Conservation (phyloP, 371 early-diverging fungal genomes). For the Mucor velutinosus region DNA sequence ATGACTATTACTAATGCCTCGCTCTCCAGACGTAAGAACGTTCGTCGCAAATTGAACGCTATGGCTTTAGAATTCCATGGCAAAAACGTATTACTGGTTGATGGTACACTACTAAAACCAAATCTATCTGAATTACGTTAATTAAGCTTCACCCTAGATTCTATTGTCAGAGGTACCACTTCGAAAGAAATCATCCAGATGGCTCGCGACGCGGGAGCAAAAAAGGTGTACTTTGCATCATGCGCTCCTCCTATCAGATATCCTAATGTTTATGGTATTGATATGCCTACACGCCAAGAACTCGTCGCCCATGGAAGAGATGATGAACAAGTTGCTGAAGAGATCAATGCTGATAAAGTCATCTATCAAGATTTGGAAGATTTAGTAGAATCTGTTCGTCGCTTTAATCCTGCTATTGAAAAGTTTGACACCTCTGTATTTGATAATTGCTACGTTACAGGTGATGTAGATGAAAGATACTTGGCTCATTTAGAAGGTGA, state of each 20-base stretch:
- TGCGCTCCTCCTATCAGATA: constrained; percentile 94
- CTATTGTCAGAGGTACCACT: constrained; percentile 97
- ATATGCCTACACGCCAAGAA: constrained; percentile 96
- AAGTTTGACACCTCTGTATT: constrained; percentile 95
- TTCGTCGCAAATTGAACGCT: constrained; percentile 96
- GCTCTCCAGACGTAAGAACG: constrained; percentile 72
- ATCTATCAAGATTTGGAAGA: constrained; percentile 90
- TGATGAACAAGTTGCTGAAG: constrained; percentile 81
- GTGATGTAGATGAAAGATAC: constrained; percentile 80
- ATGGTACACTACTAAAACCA: constrained; percentile 56
- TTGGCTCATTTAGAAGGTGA: constrained; percentile 71
- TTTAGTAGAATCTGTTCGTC: constrained; percentile 75
- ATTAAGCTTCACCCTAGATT: constrained; percentile 57
- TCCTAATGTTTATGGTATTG: constrained; percentile 99
- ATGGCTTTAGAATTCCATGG: constrained; percentile 94
- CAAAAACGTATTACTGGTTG: constrained; percentile 95
- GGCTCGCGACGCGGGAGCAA: constrained; percentile 97
- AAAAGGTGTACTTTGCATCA: constrained; percentile 97
- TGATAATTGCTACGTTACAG: constrained; percentile 90
- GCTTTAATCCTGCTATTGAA: constrained; percentile 79
- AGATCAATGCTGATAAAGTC: constrained; percentile 91
- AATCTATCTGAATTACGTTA: not conserved
- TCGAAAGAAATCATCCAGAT: constrained; percentile 96
- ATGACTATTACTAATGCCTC: not conserved
- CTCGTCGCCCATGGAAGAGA: constrained; percentile 83